A percentile compares a stretch with the other conserved stretches of the same genome.
Conservation (phyloP, 345 rosid genomes). For the Angophora floribunda region DNA sequence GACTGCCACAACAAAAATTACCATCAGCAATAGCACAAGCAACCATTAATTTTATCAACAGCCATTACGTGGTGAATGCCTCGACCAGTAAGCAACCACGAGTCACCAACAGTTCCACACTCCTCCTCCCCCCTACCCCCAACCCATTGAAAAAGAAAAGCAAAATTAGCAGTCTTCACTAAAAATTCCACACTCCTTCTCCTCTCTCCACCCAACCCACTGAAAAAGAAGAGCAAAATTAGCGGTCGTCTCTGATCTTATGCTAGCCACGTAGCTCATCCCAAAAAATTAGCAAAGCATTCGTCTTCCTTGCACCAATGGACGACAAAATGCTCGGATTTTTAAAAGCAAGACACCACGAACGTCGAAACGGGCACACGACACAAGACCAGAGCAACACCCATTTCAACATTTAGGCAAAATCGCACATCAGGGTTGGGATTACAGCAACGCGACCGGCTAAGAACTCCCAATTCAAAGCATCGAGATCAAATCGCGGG, state of each 20-base stretch:
- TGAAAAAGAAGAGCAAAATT: background rate
- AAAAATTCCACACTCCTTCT: background rate
- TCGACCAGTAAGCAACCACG: rapidly evolving
- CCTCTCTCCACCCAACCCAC: background rate
- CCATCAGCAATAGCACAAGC: background rate
- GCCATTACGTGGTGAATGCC: rapidly evolving
- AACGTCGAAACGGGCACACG: background rate
- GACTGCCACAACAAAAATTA: background rate
- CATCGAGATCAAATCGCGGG: background rate
- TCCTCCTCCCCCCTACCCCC: background rate
- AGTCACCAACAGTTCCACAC: background rate
- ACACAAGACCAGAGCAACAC: background rate
- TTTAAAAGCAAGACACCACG: background rate
- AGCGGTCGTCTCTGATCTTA: background rate
- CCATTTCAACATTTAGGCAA: background rate
- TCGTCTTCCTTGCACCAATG: background rate
- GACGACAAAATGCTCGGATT: background rate
- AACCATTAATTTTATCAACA: background rate
- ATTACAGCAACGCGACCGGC: background rate
- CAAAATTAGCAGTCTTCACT: background rate
- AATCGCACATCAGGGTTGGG: background rate
- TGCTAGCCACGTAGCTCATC: background rate
- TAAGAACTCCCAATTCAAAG: background rate
- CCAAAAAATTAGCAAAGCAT: background rate
- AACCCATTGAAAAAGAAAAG: background rate